Evolutionary conservation across 352 stramenopile genomes (phyloP), one percentile per base, ranked within the genome.

Genomic region (Globisporangium rhizosaccharum): DNA sequence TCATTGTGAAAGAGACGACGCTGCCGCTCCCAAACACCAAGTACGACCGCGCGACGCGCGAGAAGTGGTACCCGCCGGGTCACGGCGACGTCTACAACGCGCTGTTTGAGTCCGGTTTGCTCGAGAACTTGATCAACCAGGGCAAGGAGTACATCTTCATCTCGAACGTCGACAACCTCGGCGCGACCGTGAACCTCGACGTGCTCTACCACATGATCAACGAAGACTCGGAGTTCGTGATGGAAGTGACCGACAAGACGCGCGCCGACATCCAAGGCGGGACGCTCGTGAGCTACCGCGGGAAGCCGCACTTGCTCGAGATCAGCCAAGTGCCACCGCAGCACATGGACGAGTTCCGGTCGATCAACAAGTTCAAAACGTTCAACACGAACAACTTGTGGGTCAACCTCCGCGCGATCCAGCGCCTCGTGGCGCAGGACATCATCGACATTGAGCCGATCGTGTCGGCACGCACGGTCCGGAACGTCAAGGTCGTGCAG

Each of bases 351-450:
- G 84, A 94, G 46, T 99, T 99, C 61, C 80, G 85, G 25, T 85
- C 82, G 60, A 96, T 98, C 62, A 94, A 87, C 76, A 97, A 97
- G 71, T 98, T 99, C 71, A 79, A 92, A 51, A 99, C 94, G 59
- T 99, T 99, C 85, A 99, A 99, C 76, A 99, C 97, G 53, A 99
- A 99, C 78, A 99, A 99, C 66, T 73, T 99, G 20, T 99, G 97
- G 97, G 96, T 99, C 46, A 97, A 98, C 62, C 66, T 99, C 42
- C 96, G 98, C 39, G 97, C 96, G 53, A 94, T 99, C 56, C 96
- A 99, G 62, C 75, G 84, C 36, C 92, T 99, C 52, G 95, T 99
- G 48, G 91, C 96, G 1, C 90, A 96, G 57, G 96, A 97, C 61
- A 94, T 97, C 30, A 99, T 99, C 74, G 98, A 99, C 71, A 98